Base-by-base conservation (phyloP, 2,329 filamentous ascomycete genomes). In the Rachicladosporium sp. region DNA sequence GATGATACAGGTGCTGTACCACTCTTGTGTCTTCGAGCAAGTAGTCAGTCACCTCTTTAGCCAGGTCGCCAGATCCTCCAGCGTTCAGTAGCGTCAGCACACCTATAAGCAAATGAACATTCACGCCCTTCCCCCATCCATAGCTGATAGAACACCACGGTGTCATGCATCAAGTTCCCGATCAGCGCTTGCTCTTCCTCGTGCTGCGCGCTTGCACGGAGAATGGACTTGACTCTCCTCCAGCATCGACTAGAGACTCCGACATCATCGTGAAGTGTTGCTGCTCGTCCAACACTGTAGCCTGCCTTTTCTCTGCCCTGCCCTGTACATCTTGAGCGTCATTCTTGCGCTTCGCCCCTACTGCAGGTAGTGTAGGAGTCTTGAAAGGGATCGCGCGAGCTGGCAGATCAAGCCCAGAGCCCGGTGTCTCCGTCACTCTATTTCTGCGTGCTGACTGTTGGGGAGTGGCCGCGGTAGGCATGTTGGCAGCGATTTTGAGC, bases 201-300 rank as follows among this genome's bases (percentile, higher is more conserved):
- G 21, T 27, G 13, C 34, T 36, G 4, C 15, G 23, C 23, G 23
- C 34, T 7, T 36, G 34, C 19, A 11, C 6, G 34, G 34, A 32
- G 13, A 13, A 4, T 11, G 39, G 35, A 15, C 39, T 41, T 12
- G 39, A 41, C 19, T 30, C 27, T 23, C 31, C 35, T 10, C 35
- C 31, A 10, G 35, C 39, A 10, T 41, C 35, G 30, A 41, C 37
- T 11, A 41, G 10, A 2, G 7, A 10, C 21, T 29, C 19, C 12
- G 34, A 37, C 12, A 31, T 8, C 30, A 41, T 37, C 8, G 34
- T 33, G 35, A 37, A 37, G 2, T 19, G 21, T n/a, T 13, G 35
- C 10, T 21, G 30, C 7, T 10, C 11, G 10, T 7, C 33, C 8
- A 12, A 10, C 3, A 35, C 21, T 10, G 39, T 37, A n/a, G 34